These are phyloP conservation scores for Eucalyptus polyanthemos DNA, from an alignment of 345 rosid genomes.

Conservation along the genomic window DNA sequence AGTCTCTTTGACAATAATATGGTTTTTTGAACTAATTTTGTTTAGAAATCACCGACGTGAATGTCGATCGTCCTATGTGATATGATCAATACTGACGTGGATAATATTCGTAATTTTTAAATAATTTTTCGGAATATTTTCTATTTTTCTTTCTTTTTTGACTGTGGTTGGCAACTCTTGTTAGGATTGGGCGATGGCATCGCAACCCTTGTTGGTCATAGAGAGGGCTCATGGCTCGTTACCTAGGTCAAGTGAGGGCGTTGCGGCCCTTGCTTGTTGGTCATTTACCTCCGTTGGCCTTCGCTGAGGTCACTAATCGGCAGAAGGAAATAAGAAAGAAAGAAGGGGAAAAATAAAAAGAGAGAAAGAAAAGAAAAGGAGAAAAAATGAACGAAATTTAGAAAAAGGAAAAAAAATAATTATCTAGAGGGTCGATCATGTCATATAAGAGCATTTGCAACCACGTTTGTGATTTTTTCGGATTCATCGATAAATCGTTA, in stretches of 20 bases:
- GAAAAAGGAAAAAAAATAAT: too few species aligned
- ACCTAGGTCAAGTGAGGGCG: neutral
- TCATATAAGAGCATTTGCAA: accelerated
- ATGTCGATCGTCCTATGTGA: accelerated
- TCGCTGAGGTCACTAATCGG: accelerated
- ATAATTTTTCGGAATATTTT: too few species aligned
- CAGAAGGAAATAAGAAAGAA: neutral
- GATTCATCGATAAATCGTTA: accelerated
- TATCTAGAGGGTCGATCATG: accelerated
- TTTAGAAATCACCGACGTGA: accelerated
- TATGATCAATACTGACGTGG: accelerated
- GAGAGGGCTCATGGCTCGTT: neutral
- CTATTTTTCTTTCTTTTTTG: too few species aligned
- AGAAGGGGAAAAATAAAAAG: neutral
- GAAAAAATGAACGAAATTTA: too few species aligned
- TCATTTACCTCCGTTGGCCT: accelerated
- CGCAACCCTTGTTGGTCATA: accelerated
- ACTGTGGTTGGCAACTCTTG: neutral
- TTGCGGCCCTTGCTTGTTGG: neutral
- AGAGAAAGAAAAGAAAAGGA: accelerated
- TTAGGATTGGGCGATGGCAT: neutral
- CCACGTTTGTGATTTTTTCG: accelerated
- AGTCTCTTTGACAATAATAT: too few species aligned
- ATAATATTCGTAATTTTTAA: too few species aligned
- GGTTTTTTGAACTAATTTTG: too few species aligned